These are phyloP conservation scores for Caloboletus inedulis DNA, from an alignment of 1,284 basidiomycete genomes.

Conservation along the genomic window DNA sequence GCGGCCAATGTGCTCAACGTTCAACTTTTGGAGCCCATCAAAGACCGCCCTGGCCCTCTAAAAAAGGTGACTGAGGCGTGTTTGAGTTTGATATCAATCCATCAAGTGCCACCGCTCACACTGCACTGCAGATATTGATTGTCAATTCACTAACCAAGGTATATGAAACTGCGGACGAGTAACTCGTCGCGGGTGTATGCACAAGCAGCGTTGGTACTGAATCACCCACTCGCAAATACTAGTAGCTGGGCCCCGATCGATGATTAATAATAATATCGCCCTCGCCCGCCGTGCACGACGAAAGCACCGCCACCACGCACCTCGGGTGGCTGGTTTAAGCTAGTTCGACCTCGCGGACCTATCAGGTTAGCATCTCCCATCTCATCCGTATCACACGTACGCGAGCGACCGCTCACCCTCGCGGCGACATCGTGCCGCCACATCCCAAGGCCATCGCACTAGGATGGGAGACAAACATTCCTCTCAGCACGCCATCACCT, in stretches of 20 bases:
- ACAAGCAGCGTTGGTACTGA: background rate
- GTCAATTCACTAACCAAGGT: background rate
- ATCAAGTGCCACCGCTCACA: background rate
- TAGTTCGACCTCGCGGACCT: background rate
- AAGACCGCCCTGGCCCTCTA: background rate
- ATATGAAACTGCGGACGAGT: conserved; percentile 3
- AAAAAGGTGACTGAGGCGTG: conserved; percentile 1
- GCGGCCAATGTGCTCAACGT: conserved; percentile 2
- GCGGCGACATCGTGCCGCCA: conserved; percentile 1
- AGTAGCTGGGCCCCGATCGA: background rate
- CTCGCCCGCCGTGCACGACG: background rate
- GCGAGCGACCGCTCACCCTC: background rate
- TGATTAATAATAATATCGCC: background rate
- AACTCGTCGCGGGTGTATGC: conserved; percentile 3
- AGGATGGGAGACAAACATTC: background rate
- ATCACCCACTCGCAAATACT: conserved; percentile 2
- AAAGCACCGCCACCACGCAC: background rate
- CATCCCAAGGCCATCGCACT: background rate
- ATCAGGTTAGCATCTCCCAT: background rate
- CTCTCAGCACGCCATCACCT: background rate
- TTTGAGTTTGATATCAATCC: conserved; percentile 1
- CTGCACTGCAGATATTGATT: conserved; percentile 3
- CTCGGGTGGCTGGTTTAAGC: background rate
- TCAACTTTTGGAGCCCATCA: conserved; percentile 18
- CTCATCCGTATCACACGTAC: background rate